These are phyloP conservation scores for Solanum paucissectum DNA, from an alignment of 257 asterid species.

Conservation along the genomic window DNA sequence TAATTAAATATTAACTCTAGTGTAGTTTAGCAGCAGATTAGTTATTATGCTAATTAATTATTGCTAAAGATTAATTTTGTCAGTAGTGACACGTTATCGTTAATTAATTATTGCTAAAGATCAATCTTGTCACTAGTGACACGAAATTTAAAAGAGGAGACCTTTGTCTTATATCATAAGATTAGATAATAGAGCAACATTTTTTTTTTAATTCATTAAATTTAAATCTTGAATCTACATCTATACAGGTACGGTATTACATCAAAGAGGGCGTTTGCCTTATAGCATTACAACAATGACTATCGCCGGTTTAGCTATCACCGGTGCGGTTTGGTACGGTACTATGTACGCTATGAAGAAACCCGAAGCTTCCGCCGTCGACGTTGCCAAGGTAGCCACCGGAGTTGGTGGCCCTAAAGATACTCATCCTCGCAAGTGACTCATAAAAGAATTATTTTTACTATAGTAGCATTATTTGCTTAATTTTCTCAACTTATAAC, in stretches of 20 bases:
- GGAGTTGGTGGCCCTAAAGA: slow-evolving; percentile 40
- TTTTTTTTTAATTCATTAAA: no score
- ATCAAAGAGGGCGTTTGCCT: slow-evolving; percentile 52
- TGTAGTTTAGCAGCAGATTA: no score
- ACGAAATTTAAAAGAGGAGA: no score
- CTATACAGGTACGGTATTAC: slow-evolving; percentile 34
- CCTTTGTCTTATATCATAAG: no score
- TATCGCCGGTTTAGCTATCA: slow-evolving; percentile 30
- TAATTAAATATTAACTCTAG: no score
- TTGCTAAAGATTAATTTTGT: no score
- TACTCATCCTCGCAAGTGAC: slow-evolving; percentile 52
- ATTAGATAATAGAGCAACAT: no score
- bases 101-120: no score
- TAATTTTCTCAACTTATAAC: background rate
- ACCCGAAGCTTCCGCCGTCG: slow-evolving; percentile 52
- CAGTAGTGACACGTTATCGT: no score
- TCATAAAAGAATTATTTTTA: background rate
- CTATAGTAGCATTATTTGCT: background rate
- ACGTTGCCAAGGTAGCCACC: slow-evolving; percentile 43
- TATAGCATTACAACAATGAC: slow-evolving; percentile 28
- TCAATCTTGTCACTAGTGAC: no score
- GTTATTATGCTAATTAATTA: no score
- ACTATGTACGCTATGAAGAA: slow-evolving; percentile 56
- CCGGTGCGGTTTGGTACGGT: slow-evolving; percentile 49
- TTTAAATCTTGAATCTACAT: background rate